Conservation (phyloP, 768 basidiomycete species). For the Rhodotorula taiwanensis region DNA sequence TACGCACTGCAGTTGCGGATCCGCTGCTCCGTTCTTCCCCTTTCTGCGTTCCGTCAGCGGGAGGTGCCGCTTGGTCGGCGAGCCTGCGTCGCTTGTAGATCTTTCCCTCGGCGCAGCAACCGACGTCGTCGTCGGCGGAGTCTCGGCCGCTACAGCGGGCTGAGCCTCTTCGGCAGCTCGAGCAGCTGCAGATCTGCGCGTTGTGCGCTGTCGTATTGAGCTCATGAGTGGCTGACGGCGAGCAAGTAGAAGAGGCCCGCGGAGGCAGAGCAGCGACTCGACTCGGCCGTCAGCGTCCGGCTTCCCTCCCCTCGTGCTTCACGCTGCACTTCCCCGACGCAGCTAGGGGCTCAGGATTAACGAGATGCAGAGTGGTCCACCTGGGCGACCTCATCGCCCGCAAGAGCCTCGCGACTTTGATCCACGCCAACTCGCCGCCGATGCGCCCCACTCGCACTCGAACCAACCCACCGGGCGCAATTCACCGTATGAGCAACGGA, state of each 20-base stretch:
- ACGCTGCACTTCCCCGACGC: no score
- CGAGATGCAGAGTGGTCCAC: no score
- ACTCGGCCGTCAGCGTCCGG: no score
- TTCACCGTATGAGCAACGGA: not conserved
- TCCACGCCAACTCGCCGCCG: not conserved
- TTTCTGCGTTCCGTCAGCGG: not conserved
- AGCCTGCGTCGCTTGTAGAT: no score
- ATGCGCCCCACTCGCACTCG: not conserved
- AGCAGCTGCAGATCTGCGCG: not conserved
- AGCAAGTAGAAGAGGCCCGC: no score
- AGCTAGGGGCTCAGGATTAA: no score
- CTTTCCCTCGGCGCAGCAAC: not conserved
- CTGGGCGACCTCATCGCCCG: not conserved
- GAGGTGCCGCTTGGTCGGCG: not conserved
- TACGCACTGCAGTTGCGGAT: not conserved
- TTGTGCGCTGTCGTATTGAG: no score
- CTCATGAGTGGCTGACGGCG: no score
- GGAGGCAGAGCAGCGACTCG: no score
- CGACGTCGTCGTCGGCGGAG: not conserved
- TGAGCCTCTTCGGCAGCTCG: no score
- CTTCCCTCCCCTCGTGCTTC: no score
- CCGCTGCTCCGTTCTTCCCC: not conserved
- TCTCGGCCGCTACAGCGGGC: not conserved
- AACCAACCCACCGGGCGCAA: not conserved
- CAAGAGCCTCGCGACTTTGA: constrained; percentile 9